Evolutionary conservation across 2,329 filamentous ascomycete species (phyloP).

Genomic region (Cladosporium velox): DNA sequence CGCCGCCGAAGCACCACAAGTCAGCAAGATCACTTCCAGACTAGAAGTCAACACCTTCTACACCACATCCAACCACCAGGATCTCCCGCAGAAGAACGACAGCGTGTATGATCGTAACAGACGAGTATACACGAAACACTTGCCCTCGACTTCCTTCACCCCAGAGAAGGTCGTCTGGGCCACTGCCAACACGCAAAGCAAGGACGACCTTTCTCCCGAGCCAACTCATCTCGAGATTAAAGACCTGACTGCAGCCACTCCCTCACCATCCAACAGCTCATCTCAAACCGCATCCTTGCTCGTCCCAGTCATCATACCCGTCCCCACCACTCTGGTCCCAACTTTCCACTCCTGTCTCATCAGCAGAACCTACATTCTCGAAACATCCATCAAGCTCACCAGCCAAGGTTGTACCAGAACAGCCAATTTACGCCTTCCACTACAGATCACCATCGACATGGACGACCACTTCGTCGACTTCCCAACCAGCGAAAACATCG

Average conservation of each 20-base stretch:
- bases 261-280: background rate
- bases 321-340: background rate
- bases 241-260: background rate
- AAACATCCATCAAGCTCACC: background rate
- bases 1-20: background rate
- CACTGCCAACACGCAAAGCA: background rate
- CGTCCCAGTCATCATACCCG: background rate
- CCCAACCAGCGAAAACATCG: background rate
- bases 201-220: background rate
- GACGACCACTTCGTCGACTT: background rate
- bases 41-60: background rate
- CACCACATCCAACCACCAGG: background rate
- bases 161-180: background rate
- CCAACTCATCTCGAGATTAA: background rate
- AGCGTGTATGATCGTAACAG: background rate
- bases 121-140: background rate
- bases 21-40: background rate
- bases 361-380: background rate
- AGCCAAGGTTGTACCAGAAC: background rate
- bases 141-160: background rate
- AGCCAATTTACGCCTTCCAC: background rate
- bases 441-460: background rate
- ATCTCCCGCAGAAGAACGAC: background rate
- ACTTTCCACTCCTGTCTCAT: background rate
- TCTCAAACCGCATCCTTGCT: background rate